Evolutionary conservation across 495 filamentous ascomycete genomes (phyloP).

Genomic region (Hyphodiscus hymeniophilus): DNA sequence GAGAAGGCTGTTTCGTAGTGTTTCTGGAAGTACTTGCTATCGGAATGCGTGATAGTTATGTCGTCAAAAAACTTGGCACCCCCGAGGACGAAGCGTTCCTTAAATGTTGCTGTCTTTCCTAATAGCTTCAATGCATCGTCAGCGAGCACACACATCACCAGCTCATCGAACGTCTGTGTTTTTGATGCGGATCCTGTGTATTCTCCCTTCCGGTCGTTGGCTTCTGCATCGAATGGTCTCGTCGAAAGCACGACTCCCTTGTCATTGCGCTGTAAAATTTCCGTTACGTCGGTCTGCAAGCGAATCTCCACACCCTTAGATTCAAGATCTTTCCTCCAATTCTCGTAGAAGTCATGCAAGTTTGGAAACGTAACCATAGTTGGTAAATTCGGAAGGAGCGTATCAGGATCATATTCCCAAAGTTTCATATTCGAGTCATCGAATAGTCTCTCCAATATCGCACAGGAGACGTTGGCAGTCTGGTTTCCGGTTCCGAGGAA

Average conservation of each 20-base stretch:
- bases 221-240: constrained; percentile 10
- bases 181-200: constrained; percentile 7
- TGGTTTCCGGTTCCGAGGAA: constrained; percentile 75
- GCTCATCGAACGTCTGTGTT: constrained; percentile 54
- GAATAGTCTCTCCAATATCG: constrained; percentile 67
- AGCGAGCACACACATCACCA: constrained; percentile 68
- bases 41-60: constrained; percentile 75
- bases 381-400: constrained; percentile 61
- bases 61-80: constrained; percentile 75
- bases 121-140: constrained; percentile 66
- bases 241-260: constrained; percentile 48
- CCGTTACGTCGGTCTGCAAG: constrained; percentile 51
- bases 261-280: constrained; percentile 47
- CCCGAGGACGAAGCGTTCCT: constrained; percentile 60
- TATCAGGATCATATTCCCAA: constrained; percentile 68
- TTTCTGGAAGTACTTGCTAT: constrained; percentile 63
- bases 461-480: constrained; percentile 65
- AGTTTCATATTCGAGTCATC: no score
- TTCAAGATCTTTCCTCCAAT: constrained; percentile 55
- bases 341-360: constrained; percentile 59
- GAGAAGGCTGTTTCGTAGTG: constrained; percentile 69
- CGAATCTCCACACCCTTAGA: constrained; percentile 56
- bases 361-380: constrained; percentile 78
- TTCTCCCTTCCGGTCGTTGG: constrained; percentile 13
- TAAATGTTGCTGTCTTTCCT: constrained; percentile 50